Base-by-base conservation (phyloP, 495 filamentous ascomycete species). In the Aspergillus carlsbadensis region DNA sequence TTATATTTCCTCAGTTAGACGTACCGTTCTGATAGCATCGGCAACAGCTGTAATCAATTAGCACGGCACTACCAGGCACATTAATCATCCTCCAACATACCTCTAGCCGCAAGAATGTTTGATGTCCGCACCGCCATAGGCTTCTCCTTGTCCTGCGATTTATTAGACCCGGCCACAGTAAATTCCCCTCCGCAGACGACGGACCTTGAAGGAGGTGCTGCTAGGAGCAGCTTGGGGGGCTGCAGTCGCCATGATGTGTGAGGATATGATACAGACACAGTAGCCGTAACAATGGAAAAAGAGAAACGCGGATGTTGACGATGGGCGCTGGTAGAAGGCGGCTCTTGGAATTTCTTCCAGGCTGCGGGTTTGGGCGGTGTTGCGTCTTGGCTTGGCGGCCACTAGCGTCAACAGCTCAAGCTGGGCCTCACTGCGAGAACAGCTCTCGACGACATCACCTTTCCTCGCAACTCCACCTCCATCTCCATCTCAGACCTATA, bases 21-120 rank as follows among this genome's bases (percentile, higher is more conserved):
- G 60, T 78, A 85, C 82, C 54, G 90, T 96, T 78, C 94, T 83
- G 70, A 98, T 94, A 60, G 94, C 94, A 84, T 98, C 94, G 66
- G 95, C 84, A 63, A 98, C 92, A 67, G 94, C 94, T 93, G 58
- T 50, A 26, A 10, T 10, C 22, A 20, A 50, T 60, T 56, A 60
- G 58, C 29, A 54, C 35, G 11, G 34, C n/a, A 35, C 21, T 21
- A 20, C 49, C 24, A 1, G 22, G 34, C 6, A 26, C 35, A n/a
- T 24, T 11, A 20, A 34, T 26, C 4, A 47, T 24, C 2, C 3
- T 40, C 36, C 14, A 24, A 62, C 66, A 71, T 84, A 94, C 91
- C 91, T 89, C 93, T 87, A 62, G 94, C 94, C 62, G 94, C 94
- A 63, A 96, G 86, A 74, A 98, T 98, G 74, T 98, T 98, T 56